Evolutionary conservation across 164 flowering plant genomes (phyloP), one percentile per base, ranked within the genome.

Genomic region (Platanus orientalis): DNA sequence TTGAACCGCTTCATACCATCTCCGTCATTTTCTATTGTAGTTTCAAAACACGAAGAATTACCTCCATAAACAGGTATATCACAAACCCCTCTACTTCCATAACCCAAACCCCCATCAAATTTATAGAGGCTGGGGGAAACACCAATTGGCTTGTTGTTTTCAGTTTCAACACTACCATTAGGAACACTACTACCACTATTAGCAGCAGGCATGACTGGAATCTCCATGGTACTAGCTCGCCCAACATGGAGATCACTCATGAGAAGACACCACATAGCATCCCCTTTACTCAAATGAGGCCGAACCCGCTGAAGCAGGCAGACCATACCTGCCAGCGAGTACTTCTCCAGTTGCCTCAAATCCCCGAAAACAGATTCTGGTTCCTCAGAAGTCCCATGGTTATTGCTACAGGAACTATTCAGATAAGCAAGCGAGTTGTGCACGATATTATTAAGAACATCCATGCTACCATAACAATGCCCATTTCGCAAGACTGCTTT

Each of bases 201-300:
- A 6, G 71, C 55, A 0, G 80, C 60, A 2, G 79, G 80, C 67
- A 79, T 29, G 42, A 73, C 60, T 0, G 96, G 92, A 19, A 90
- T 71, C 50, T 90, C 96, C 75, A 95, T 79, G 11, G 83, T 71
- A 58, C 96, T 84, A 0, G 97, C 99, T 13, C 89, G 78, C 34
- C 93, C 93, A 57, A 91, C 85, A 80, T 91, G 85, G 61, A 92
- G 84, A 80, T 95, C 97, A 73, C 92, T 85, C 97, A 88, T 89
- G 21, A 95, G 80, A 47, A 95, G 83, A 72, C 99, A 95, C 97
- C 94, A 90, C 94, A 95, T 88, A 28, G 97, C 97, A 75, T 92
- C 97, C 6, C 91, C 99, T 69, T 74, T 83, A 63, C 84, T 92
- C 85, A 90, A 73, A 56, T 85, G 79, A 0, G 97, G 97, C 65